These are phyloP conservation scores for Fonsecaea monophora DNA, from an alignment of 2,329 filamentous ascomycete genomes.

Conservation along the genomic window DNA sequence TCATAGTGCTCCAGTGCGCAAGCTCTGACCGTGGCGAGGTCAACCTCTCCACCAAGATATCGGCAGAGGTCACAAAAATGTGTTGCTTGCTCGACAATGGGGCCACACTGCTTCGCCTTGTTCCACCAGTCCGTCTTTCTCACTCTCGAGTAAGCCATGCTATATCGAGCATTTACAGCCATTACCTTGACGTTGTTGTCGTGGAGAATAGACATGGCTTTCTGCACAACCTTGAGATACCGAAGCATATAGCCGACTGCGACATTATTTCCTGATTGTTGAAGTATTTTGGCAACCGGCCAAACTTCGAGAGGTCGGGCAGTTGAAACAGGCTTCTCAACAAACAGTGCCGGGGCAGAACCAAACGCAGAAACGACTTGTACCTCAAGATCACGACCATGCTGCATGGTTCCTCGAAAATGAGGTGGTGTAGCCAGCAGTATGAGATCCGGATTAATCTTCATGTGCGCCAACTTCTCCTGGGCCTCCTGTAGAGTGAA, in stretches of 20 bases:
- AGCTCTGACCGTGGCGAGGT: constrained; percentile 12
- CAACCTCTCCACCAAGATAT: constrained; percentile 16
- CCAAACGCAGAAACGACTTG: constrained; percentile 4
- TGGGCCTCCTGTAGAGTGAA: background rate
- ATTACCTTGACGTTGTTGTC: constrained; percentile 7
- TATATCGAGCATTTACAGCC: constrained; percentile 15
- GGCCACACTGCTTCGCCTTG: constrained; percentile 15
- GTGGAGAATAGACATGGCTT: constrained; percentile 6
- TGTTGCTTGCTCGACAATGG: constrained; percentile 12
- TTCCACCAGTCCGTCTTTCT: constrained; percentile 18
- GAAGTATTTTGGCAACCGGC: background rate
- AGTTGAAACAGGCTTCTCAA: constrained; percentile 6
- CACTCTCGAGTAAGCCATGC: constrained; percentile 13
- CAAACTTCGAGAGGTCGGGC: background rate
- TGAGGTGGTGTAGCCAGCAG: constrained; percentile 3
- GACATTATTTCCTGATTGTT: background rate
- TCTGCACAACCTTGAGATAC: constrained; percentile 12
- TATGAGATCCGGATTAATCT: background rate
- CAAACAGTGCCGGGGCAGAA: background rate
- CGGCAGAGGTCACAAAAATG: constrained; percentile 18
- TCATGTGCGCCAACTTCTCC: background rate
- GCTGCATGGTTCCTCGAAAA: constrained; percentile 11
- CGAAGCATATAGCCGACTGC: constrained; percentile 8
- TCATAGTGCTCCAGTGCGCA: constrained; percentile 2
- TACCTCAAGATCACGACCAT: constrained; percentile 5